Base-by-base conservation (phyloP, 108 stramenopile species). In the Schizochytrium sp. region DNA sequence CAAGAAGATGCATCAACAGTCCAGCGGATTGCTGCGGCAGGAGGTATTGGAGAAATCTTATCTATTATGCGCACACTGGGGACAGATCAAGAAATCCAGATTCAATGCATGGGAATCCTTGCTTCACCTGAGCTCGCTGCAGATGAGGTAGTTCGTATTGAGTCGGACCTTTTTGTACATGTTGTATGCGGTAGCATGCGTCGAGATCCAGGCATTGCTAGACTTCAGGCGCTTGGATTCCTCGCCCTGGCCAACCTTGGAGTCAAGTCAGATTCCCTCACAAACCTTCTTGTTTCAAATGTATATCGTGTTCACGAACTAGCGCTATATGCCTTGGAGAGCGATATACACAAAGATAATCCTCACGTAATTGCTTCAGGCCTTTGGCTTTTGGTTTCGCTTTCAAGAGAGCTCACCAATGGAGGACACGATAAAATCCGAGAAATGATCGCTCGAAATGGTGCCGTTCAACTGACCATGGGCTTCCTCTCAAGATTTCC, bases 101-200 rank as follows among this genome's bases (percentile, higher is more conserved):
- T 53, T 5, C 76, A 83, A 53, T 83, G 76, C 47, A 55, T 83
- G 76, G 76, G 76, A 2, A 83, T 83, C 28, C 0, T 83, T 5
- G 76, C 76, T 10, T 83, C 76, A n/a, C 76, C 76, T 28, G 76
- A 83, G 40, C 76, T 83, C 5, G 76, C 53, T 40, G 76, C 47
- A 10, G 76, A 55, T 40, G 76, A 83, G 50, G 76, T 83, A 47
- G 28, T 42, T 5, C 76, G 76, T 7, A 83, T 83, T 42, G 1
- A 7, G 15, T 13, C 10, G n/a, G 76, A 83, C 0, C 10, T 5
- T 40, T 83, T 83, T 42, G 76, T 53, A 5, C 5, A n/a, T 17
- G 76, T 83, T 40, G 76, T 55, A 5, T 55, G 47, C 13, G 12
- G 38, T n/a, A 55, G 50, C 28, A 17, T 83, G 45, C 5, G 15